Evolutionary conservation across 345 rosid species (phyloP), one percentile per base, ranked within the genome.

Genomic region (Syzygium aqueum): DNA sequence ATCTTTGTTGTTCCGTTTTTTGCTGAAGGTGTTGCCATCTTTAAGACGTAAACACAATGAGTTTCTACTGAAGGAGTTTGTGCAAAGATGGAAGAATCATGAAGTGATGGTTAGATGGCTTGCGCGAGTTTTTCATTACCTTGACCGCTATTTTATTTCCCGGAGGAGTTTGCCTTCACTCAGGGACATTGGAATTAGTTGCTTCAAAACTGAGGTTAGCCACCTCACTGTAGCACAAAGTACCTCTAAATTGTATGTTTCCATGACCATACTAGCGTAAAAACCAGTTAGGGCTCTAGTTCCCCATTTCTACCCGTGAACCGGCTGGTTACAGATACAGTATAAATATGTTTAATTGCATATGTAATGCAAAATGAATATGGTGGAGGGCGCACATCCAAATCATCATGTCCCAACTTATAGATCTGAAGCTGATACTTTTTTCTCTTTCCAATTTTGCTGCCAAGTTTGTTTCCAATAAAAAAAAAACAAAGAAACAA

Each of bases 101-200:
- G 91, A 91, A 88, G 90, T 91, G 56, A 91, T 94, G 96, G 92
- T 91, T 85, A 87, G 91, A 89, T 92, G 94, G 94, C 91, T 94
- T 85, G 91, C 91, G 49, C 91, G 92, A 63, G 90, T 93, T 89
- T 94, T 94, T 88, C 82, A 91, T 86, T 93, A 91, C 86, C 93
- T 94, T 50, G 93, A 93, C 59, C 92, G 95, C 28, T 91, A 89
- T 87, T 92, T 91, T 73, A 87, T 92, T 85, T 87, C 90, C 25
- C 91, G 93, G 83, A 84, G 88, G 73, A 78, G 85, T 56, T 85
- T 91, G 52, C 92, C 92, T 86, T 80, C 92, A 17, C 93, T 94
- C 43, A 91, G 85, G 85, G 92, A 93, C 89, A 90, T 90, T 89
- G 93, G 92, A 46, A 86, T 92, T 10, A 83, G 87, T 21, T 88